Conservation (phyloP, 2,329 filamentous ascomycete species). For the Scytalidium sp. region DNA sequence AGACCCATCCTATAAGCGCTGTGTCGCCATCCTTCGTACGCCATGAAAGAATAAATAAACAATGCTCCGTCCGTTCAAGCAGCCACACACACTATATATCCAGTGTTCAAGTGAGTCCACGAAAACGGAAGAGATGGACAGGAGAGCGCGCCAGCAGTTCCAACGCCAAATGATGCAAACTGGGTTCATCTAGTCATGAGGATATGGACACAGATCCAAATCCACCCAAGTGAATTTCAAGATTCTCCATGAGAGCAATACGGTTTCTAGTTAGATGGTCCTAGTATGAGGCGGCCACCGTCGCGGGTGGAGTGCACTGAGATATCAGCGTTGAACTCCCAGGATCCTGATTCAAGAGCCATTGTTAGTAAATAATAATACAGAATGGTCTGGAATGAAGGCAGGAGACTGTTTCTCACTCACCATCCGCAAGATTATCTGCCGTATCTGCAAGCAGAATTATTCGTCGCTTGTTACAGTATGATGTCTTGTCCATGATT, state of each 20-base stretch:
- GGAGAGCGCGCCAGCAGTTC: neutral
- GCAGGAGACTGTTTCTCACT: slow-evolving; percentile 33
- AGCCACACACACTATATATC: neutral
- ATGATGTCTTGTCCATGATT: slow-evolving; percentile 97
- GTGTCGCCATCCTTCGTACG: neutral
- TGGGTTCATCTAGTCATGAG: neutral
- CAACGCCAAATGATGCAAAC: neutral
- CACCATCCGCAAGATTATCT: slow-evolving; percentile 85
- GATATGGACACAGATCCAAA: neutral
- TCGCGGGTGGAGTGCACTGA: neutral
- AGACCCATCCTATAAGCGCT: neutral
- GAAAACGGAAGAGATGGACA: neutral
- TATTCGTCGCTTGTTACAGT: slow-evolving; percentile 88
- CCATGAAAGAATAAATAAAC: neutral
- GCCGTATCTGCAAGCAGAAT: slow-evolving; percentile 92
- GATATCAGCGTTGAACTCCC: slow-evolving; percentile 2
- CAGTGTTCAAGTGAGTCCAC: neutral
- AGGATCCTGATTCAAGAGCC: neutral
- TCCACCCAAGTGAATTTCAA: neutral
- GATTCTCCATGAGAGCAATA: too few relatives aligned
- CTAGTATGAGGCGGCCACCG: neutral
- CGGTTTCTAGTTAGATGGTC: neutral
- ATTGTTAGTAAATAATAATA: neutral
- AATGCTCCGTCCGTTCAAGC: neutral
- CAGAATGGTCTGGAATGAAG: neutral